phyloP scores from a whole-genome alignment of 208 protist species.

The Naegleria fowleri region DNA sequence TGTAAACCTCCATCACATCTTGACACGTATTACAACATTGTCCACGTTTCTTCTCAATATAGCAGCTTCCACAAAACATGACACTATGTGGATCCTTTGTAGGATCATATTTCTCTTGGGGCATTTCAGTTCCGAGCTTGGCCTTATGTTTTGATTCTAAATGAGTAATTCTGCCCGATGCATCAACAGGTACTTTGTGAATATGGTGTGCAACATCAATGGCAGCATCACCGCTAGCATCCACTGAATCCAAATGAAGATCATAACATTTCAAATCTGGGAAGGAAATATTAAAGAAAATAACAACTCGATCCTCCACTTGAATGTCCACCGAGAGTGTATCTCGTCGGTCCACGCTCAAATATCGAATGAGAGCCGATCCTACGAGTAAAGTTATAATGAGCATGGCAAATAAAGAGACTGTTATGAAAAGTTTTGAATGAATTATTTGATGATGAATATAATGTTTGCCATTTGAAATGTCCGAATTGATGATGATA shows the following conservation, averaged over 20 bases:
- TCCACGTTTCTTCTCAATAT: constrained; percentile 50
- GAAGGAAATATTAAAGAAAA: constrained; percentile 66
- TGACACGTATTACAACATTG: constrained; percentile 72
- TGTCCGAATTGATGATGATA: too few species aligned
- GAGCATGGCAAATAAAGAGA: constrained; percentile 54
- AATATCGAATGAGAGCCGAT: constrained; percentile 60
- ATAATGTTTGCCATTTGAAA: too few species aligned
- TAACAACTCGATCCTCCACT: constrained; percentile 56
- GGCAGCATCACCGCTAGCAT: constrained; percentile 57
- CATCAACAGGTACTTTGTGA: constrained; percentile 53
- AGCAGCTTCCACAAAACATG: constrained; percentile 63
- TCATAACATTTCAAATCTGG: constrained; percentile 63
- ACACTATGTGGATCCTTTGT: constrained; percentile 15
- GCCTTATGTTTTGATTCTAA: constrained; percentile 41
- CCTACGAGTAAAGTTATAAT: constrained; percentile 58
- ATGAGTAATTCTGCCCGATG: constrained; percentile 49
- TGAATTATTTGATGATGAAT: constrained; percentile 23
- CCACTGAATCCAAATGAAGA: constrained; percentile 62
- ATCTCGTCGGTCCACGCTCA: constrained; percentile 54
- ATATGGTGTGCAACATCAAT: constrained; percentile 44
- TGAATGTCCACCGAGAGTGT: constrained; percentile 63
- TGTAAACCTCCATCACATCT: constrained; percentile 61
- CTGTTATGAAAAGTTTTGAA: constrained; percentile 39
- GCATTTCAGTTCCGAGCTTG: constrained; percentile 48
- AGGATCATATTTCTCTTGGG: constrained; percentile 50